Base-by-base conservation (phyloP, 2,329 filamentous ascomycete species). In the Aspergillus phoenicis region DNA sequence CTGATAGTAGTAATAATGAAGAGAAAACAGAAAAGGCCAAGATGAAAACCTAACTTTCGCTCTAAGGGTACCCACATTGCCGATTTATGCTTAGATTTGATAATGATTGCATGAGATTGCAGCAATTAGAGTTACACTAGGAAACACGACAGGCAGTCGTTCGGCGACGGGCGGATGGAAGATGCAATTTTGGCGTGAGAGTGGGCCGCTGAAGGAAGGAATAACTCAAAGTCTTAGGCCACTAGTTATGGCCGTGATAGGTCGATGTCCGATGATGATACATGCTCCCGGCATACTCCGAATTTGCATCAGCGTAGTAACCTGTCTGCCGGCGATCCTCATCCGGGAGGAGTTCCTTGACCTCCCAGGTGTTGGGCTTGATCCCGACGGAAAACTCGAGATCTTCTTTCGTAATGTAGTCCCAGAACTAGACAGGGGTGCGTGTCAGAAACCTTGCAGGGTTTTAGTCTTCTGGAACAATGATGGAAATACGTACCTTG, bases 371-470 rank as follows among this genome's bases (percentile, higher is more conserved):
- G 81, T 97, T 96, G 79, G 91, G 90, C 76, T 94, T 91, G 61
- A 92, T 92, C 66, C 94, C 94, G 53, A 99, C 95, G 2, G 93
- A 97, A 79, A 99, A 99, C 76, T 99, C 95, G 67, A 99, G 89
- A 76, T 99, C 95, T 80, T 99, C 95, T 73, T 91, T 93, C 22
- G 95, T 99, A 77, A 99, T 99, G 15, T 93, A 97, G 75, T 99
- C 95, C 95, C 95, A 99, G 83, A 96, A 99, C 93, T 95, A 68
- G 57, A 52, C 13, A 49, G 17, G n/a, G 47, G 15, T 51, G 11
- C 11, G 33, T 36, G 47, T 51, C 26, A 51, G 47, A 22, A 47
- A 66, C 15, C n/a, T 80, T 71, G 79, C 74, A 15, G 48, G 33
- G 15, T 47, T 30, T 13, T 13, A n/a, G 15, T 13, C 22, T 36